phyloP scores from a whole-genome alignment of 2,329 filamentous ascomycete species.

The Claviceps purpurea region DNA sequence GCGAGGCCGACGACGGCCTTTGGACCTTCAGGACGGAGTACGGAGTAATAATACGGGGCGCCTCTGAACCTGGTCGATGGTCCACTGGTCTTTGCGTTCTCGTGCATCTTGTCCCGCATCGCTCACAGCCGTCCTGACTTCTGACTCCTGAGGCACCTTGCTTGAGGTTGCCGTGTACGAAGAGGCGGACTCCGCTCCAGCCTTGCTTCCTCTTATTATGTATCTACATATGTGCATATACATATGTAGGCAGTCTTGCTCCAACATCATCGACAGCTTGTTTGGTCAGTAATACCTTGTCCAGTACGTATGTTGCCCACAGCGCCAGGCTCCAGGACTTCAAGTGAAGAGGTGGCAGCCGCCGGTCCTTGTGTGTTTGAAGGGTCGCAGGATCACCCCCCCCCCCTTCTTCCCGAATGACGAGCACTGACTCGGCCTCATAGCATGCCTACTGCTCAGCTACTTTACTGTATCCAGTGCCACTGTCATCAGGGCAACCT shows the following conservation, averaged over 20 bases:
- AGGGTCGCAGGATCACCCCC: neutral
- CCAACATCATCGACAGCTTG: neutral
- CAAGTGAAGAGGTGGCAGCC: conserved; percentile 1
- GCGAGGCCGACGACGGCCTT: neutral
- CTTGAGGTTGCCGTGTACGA: neutral
- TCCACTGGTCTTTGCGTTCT: neutral
- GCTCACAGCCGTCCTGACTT: conserved; percentile 8
- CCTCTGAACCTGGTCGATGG: conserved; percentile 3
- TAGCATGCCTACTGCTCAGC: neutral
- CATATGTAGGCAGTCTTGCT: neutral
- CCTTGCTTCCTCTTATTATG: conserved; percentile 5
- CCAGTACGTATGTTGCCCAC: conserved; percentile 2
- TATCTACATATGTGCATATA: neutral
- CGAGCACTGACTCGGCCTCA: conserved; percentile 5
- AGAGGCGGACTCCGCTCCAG: conserved; percentile 5
- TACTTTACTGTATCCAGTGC: neutral
- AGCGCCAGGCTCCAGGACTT: neutral
- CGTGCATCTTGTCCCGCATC: conserved; percentile 5
- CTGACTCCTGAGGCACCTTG: conserved; percentile 9
- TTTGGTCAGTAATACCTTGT: neutral
- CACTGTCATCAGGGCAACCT: conserved; percentile 2
- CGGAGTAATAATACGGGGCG: neutral
- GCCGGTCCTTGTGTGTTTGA: neutral
- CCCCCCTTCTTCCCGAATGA: neutral
- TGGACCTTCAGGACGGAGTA: neutral